Evolutionary conservation across 352 stramenopile genomes (phyloP), one percentile per base, ranked within the genome.

Genomic region (Pythium guiyangense): DNA sequence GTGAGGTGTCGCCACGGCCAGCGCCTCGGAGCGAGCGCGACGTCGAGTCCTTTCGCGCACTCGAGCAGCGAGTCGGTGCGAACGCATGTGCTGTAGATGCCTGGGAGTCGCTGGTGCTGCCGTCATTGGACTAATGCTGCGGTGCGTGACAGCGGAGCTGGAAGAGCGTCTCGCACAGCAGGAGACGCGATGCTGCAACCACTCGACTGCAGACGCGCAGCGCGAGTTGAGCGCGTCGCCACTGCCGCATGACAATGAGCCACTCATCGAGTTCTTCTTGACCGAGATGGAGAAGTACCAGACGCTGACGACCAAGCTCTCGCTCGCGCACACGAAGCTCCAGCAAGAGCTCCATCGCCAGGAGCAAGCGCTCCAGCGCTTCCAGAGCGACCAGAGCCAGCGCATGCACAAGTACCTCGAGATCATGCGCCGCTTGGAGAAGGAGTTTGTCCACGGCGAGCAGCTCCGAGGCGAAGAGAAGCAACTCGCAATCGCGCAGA

Each of bases 201-300:
- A 49, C 22, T 22, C 39, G 58, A 6, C 31, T 15, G n/a, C 3
- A 6, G 1, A 22, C 14, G 26, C n/a, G n/a, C n/a, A n/a, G n/a
- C n/a, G n/a, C n/a, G n/a, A n/a, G n/a, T n/a, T n/a, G n/a, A n/a
- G n/a, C n/a, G n/a, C 26, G 47, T 9, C 26, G n/a, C 11, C 3
- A 29, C 37, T 22, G 2, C 60, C 50, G n/a, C 20, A 43, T 25
- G 63, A 69, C 11, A 69, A 57, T 25, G 63, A 78, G 8, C 61
- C 77, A 25, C 54, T 81, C 27, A 61, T 76, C 40, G 71, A 81
- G 46, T 81, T 81, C 44, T 74, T 81, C 49, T 45, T 70, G 11
- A 72, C 63, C 15, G 71, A 81, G 62, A 59, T 81, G 67, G 71
- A 81, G 54, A 77, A 81, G 42, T 60, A 81, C 59, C 68, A 70